These are phyloP conservation scores for Ettlia oleoabundans DNA, from an alignment of 139 green algal genomes.

Conservation along the genomic window DNA sequence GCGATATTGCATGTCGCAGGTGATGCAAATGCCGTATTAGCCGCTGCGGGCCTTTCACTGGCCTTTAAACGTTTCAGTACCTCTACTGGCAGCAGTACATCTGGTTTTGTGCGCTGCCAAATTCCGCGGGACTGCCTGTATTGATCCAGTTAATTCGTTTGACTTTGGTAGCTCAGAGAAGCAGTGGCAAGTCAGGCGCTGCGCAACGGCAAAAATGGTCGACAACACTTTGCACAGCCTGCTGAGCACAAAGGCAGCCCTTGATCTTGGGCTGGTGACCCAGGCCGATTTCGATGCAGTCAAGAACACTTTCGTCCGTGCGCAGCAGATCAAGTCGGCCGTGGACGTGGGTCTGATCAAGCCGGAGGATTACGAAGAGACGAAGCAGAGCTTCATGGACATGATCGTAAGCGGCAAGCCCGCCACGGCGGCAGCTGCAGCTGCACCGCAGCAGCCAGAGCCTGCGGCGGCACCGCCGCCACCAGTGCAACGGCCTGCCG, in stretches of 20 bases:
- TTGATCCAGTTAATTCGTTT: too few species aligned
- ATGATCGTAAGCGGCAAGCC: constrained; percentile 48
- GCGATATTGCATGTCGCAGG: neutral
- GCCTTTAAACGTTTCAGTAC: too few species aligned
- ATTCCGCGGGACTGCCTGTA: too few species aligned
- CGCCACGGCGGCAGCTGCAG: neutral
- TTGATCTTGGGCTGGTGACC: constrained; percentile 78
- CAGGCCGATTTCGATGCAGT: constrained; percentile 77
- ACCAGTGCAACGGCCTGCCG: neutral
- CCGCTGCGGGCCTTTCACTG: too few species aligned
- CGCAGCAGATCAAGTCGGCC: constrained; percentile 85
- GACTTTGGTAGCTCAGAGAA: too few species aligned
- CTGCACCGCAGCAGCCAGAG: neutral
- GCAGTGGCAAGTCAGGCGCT: too few species aligned
- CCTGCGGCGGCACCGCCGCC: constrained; percentile 18
- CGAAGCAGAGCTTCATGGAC: constrained; percentile 73
- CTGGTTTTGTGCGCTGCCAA: too few species aligned
- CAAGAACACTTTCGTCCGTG: constrained; percentile 82
- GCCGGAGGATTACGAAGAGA: constrained; percentile 73
- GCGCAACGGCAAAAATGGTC: too few species aligned
- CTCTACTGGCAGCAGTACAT: too few species aligned
- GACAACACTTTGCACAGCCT: constrained; percentile 62
- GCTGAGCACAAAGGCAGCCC: constrained; percentile 72
- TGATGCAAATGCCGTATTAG: too few species aligned
- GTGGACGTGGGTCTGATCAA: constrained; percentile 77